Evolutionary conservation across 305 asterid genomes (phyloP).

Genomic region (Solanum chacoense): DNA sequence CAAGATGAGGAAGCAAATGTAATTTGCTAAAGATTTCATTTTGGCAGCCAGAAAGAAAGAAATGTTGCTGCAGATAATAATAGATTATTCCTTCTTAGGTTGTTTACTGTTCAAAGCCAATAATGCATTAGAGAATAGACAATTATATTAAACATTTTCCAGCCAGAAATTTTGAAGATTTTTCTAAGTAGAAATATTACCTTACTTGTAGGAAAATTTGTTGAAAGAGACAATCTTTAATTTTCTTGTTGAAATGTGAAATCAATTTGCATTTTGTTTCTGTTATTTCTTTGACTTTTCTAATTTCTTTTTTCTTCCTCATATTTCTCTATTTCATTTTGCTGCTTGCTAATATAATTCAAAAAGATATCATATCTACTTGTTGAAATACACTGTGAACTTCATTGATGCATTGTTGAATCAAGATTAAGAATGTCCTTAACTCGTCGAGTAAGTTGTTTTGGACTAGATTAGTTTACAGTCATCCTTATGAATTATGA

Average conservation of each 20-base stretch:
- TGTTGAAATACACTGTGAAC: background rate
- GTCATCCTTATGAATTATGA: background rate
- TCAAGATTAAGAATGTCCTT: background rate
- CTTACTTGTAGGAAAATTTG: background rate
- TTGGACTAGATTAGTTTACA: background rate
- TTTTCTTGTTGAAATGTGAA: background rate
- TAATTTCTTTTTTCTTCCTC: background rate
- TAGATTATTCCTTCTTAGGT: background rate
- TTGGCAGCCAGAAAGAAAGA: background rate
- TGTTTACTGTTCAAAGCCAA: background rate
- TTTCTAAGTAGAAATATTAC: background rate
- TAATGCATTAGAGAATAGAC: background rate
- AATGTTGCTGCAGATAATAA: background rate
- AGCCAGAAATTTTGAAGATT: background rate
- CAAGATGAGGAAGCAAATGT: background rate
- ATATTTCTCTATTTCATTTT: background rate
- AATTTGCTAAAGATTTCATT: background rate
- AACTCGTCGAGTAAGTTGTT: background rate
- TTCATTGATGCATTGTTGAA: background rate
- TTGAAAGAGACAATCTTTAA: background rate
- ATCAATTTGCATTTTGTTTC: background rate
- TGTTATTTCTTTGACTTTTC: background rate
- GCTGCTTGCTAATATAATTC: background rate
- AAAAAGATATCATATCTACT: background rate
- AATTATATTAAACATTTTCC: background rate